Evolutionary conservation across 192 early-diverging fungal genomes (phyloP).

Genomic region (Diversispora epigaea): DNA sequence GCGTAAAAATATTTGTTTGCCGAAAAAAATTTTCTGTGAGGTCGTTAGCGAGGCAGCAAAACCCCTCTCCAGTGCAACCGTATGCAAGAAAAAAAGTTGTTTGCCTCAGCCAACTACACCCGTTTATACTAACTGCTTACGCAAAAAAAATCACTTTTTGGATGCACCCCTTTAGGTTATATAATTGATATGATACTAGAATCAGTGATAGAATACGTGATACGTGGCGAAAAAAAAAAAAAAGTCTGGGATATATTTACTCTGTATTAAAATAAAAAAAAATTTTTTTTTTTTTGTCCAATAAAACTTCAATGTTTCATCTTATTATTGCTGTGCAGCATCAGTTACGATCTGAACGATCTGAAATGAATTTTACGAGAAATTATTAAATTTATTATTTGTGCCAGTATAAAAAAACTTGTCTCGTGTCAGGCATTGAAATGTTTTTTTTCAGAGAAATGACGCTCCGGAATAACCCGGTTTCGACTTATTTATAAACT

Average conservation of each 20-base stretch:
- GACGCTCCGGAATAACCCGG: too few species aligned
- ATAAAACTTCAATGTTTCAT: too few species aligned
- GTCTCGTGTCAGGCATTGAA: too few species aligned
- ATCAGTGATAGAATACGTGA: conserved; percentile 4
- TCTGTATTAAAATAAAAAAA: too few species aligned
- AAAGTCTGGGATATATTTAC: neutral
- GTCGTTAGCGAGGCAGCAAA: conserved; percentile 17
- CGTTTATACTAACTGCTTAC: conserved; percentile 16
- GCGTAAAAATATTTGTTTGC: neutral
- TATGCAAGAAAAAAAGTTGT: conserved; percentile 21
- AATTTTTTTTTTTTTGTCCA: too few species aligned
- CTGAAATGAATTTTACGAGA: too few species aligned
- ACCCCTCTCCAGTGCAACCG: conserved; percentile 6
- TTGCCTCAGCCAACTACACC: conserved; percentile 11
- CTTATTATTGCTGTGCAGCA: too few species aligned
- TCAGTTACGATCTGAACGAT: too few species aligned
- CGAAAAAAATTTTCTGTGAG: conserved; percentile 5
- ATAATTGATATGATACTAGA: neutral
- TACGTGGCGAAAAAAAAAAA: conserved; percentile 21
- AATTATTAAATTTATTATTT: too few species aligned
- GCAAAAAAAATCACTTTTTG: conserved; percentile 6
- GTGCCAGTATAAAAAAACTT: too few species aligned
- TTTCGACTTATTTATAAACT: too few species aligned
- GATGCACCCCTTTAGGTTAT: conserved; percentile 8
- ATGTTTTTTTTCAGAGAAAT: too few species aligned